Conservation (phyloP, 1,284 basidiomycete genomes). For the Psilocybe mexicana region DNA sequence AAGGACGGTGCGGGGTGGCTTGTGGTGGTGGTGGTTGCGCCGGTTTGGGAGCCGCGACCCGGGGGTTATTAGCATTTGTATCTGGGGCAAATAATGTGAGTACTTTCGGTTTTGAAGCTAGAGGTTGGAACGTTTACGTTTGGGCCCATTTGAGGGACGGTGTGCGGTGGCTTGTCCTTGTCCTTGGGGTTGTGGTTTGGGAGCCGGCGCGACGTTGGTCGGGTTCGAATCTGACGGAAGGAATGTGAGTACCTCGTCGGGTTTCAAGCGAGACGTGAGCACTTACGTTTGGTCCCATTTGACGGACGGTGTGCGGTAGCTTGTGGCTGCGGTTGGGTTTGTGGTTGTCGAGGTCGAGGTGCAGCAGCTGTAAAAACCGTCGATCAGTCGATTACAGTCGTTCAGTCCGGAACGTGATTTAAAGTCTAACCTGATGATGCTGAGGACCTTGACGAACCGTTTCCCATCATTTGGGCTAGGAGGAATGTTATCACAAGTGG, state of each 20-base stretch:
- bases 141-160: no score
- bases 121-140: background rate
- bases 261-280: no score
- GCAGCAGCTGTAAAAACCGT: conserved; percentile 17
- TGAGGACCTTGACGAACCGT: background rate
- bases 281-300: conserved; percentile 17
- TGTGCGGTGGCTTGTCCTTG: background rate
- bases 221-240: no score
- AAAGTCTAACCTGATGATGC: background rate
- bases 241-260: no score
- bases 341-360: conserved; percentile 18
- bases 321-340: background rate
- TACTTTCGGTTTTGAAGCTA: conserved; percentile 13
- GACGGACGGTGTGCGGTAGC: conserved; percentile 15
- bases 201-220: no score
- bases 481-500: background rate
- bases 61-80: conserved; percentile 12
- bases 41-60: no score
- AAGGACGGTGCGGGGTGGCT: no score
- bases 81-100: conserved; percentile 14
- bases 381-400: conserved; percentile 15
- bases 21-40: no score
- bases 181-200: no score
- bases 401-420: background rate
- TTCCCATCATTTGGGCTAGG: background rate